Conservation (phyloP, 305 asterid species). For the Solanum aculeatissimum region DNA sequence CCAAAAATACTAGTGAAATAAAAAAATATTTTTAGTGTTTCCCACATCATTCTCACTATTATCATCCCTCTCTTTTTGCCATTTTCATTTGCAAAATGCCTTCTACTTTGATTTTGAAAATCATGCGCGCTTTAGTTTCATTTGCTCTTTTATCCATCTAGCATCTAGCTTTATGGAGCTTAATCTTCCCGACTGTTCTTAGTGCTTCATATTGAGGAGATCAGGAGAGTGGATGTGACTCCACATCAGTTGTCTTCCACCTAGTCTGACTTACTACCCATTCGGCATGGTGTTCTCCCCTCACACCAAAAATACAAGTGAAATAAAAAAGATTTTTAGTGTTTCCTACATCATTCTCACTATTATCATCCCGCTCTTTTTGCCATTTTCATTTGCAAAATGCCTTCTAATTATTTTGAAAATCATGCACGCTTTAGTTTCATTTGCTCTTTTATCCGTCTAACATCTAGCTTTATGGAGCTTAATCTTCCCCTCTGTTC, state of each 20-base stretch:
- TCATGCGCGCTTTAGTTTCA: neutral
- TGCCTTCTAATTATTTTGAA: neutral
- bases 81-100: neutral
- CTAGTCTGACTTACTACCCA: neutral
- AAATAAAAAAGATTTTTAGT: neutral
- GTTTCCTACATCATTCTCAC: neutral
- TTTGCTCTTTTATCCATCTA: neutral
- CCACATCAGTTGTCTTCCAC: neutral
- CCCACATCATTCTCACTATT: neutral
- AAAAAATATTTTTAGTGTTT: neutral
- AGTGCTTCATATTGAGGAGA: neutral
- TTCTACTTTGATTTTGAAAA: neutral
- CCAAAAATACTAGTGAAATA: neutral
- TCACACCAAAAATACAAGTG: neutral
- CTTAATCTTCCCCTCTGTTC: neutral
- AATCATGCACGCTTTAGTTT: neutral
- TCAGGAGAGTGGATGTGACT: neutral
- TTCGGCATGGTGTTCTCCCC: neutral
- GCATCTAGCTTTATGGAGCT: neutral
- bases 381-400: neutral
- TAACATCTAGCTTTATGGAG: neutral
- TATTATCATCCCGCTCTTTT: neutral
- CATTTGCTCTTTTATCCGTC: neutral
- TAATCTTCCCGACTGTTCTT: neutral
- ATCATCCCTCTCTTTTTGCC: neutral